Base-by-base conservation (phyloP, 495 filamentous ascomycete species). In the Lasiosphaeria ovina region DNA sequence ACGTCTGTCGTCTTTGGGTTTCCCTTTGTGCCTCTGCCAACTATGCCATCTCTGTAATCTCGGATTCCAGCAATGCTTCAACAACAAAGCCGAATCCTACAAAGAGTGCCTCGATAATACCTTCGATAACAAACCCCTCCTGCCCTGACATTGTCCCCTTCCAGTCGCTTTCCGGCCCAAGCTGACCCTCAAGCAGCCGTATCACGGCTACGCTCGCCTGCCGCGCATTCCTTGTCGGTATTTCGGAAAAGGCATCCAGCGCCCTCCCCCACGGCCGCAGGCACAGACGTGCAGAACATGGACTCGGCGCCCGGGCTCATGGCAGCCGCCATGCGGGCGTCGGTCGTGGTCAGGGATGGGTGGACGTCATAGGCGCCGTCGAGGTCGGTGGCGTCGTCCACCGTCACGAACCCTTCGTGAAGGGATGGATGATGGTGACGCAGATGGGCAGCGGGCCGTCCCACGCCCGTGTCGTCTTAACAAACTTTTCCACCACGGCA, bases 331-430 rank as follows among this genome's bases (percentile, higher is more conserved):
- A 65, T 65, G 12, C 34, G 56, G 33, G 63, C 63, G 34, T 66
- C 63, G 14, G 63, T 66, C 2, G 59, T 66, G 31, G 63, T 66
- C 51, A 66, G 49, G 6, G 47, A 54, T 36, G 63, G 63, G 47
- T 66, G 63, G 6, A 66, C 63, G 40, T 66, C 63, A 45, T 66
- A 66, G 14, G 59, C 40, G 31, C 60, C 59, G 42, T 66, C 63
- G 12, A 66, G 42, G 14, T 66, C 60, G 35, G 54, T 62, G 16
- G 56, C 59, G 12, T 44, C 51, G 0, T 56, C 48, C 0, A 62
- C 53, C 1, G 35, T 42, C 35, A 44, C 51, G 31, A 62, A 66
- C 0, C 60, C 49, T 51, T 66, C 60, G 32, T 62, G 48, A 54
- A 62, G 11, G 63, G 63, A n/a, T 66, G 63, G 17, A 66, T 60